Evolutionary conservation across 768 basidiomycete species (phyloP), one percentile per base, ranked within the genome.

Genomic region (Hebeloma cylindrosporum): DNA sequence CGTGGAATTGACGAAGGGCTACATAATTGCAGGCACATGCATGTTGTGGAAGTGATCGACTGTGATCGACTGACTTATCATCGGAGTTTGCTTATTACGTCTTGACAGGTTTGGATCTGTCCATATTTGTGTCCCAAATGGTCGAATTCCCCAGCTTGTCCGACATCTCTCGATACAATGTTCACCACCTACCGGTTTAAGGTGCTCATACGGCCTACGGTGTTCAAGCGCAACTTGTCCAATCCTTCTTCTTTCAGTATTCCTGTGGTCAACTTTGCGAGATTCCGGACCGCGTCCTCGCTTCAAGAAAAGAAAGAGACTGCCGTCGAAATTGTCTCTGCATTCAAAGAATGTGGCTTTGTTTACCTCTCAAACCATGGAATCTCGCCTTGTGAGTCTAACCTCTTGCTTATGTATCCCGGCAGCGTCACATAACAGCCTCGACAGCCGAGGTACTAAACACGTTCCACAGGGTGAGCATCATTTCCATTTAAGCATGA

Each of bases 271-370:
- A 80, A 91, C 68, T 91, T 93, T 53, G 71, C 78, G 53, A 81
- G 77, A 44, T 90, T 84, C 60, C 73, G 76, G 43, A 57, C 67
- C 16, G 72, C 80, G 1, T 57, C 65, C n/a, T 73, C 79, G 0
- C 38, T 57, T 1, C 63, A 68, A 10, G 82, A 87, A 56, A 86
- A 80, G 66, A 74, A 77, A 47, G 59, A 71, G 5, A 77, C 81
- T 0, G 88, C 91, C 2, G 68, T 76, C 33, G 75, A 82, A 51
- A 75, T 93, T 26, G 87, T 87, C 26, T 73, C 75, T 28, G 91
- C 85, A 0, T 88, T 90, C 70, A 90, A 83, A 56, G 76, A 84
- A 43, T 82, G 82, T 44, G 87, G 89, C 0, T 93, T 93, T 56
- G 73, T 92, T 33, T 93, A 93, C 62, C 68, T 93, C 27, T 71